Evolutionary conservation across 2,329 filamentous ascomycete species (phyloP), one percentile per base, ranked within the genome.

Genomic region (Stenocarpella maydis): DNA sequence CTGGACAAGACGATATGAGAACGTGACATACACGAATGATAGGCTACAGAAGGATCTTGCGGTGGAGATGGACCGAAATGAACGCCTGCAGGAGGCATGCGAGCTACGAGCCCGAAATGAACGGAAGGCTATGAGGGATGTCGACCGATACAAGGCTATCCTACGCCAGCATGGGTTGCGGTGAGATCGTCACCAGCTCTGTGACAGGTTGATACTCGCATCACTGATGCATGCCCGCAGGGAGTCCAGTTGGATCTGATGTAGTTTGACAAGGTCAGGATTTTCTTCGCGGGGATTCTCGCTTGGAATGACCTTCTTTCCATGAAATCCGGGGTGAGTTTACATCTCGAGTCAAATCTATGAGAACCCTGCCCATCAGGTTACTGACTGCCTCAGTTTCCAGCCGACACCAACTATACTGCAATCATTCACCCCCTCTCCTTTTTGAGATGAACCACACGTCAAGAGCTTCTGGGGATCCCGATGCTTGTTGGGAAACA

Each of bases 31-130:
- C 31, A 70, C 74, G 10, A 37, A 70, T 17, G 72, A 71, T 24
- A 69, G 70, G 41, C 60, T 75, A 37, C 72, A 74, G 19, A 65
- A 73, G 19, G 75, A 74, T 58, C 53, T 77, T 12, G 71, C 74
- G 53, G 71, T 75, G 15, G 72, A 76, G 28, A 74, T 75, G 50
- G 71, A 74, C 28, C 73, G 76, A 39, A 78, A 77, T 60, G 52
- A 72, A 52, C 63, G 61, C 12, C 72, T 79, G 15, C 71, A 72
- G 58, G 69, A 43, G 54, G 50, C 54, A 47, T 69, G 68, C 15
- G 67, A 71, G 43, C 61, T 65, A 24, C 31, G 61, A 24, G 67
- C 63, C n/a, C 52, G 54, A 26, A 68, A 69, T 41, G 63, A 63
- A 26, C 43, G 61, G 31, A 65, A 63, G 63, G 43, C 61, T 19